These are phyloP conservation scores for Phytophthora rubi DNA, from an alignment of 352 stramenopile genomes.

Conservation along the genomic window DNA sequence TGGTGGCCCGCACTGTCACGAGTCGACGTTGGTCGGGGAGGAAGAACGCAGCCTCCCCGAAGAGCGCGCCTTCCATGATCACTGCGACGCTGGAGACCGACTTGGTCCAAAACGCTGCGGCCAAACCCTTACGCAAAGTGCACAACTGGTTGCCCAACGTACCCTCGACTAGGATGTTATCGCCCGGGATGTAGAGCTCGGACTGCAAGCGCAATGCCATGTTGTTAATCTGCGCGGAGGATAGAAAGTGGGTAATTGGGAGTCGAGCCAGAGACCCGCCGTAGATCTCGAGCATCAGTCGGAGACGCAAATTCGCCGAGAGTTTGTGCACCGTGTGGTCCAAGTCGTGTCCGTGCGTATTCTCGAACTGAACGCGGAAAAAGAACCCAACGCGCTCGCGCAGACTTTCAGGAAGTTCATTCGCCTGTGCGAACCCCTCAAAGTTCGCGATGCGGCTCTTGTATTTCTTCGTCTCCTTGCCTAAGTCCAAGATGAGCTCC, in stretches of 20 bases:
- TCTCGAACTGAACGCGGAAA: background rate
- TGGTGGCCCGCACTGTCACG: constrained; percentile 56
- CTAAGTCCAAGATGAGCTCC: background rate
- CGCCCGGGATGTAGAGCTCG: constrained; percentile 22
- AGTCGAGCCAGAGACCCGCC: background rate
- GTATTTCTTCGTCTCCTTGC: background rate
- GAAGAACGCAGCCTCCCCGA: constrained; percentile 70
- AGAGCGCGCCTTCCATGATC: constrained; percentile 59
- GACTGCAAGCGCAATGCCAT: background rate
- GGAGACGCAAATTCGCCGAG: background rate
- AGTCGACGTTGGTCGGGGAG: constrained; percentile 54
- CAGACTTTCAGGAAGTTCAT: background rate
- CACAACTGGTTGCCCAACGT: constrained; percentile 43
- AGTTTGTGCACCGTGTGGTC: background rate
- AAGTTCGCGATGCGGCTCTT: background rate
- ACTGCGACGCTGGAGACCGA: constrained; percentile 51
- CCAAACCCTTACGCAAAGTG: constrained; percentile 53
- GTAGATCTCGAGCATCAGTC: background rate
- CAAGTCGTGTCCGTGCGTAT: background rate
- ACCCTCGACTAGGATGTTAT: constrained; percentile 8
- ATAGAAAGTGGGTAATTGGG: background rate
- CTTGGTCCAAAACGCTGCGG: constrained; percentile 50
- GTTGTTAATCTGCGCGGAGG: background rate
- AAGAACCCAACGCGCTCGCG: background rate
- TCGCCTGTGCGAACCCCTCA: background rate